Evolutionary conservation across 331 rosid genomes (phyloP).

Genomic region (Malus hybrid): DNA sequence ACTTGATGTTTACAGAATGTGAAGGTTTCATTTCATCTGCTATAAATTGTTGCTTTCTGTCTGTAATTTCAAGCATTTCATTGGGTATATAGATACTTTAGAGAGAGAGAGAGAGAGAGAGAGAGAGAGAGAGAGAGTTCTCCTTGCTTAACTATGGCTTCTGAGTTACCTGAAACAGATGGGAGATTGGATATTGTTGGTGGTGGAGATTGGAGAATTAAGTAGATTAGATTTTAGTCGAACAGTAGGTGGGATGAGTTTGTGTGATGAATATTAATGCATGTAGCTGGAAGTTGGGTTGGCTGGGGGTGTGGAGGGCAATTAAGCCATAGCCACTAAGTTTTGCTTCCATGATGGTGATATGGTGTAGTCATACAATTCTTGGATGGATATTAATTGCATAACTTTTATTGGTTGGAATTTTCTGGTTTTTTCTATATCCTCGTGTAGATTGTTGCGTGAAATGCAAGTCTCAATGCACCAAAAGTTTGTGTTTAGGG

Average conservation of each 20-base stretch:
- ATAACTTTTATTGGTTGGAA: constrained; percentile 1
- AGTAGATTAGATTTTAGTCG: constrained; percentile 34
- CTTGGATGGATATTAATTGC: constrained; percentile 18
- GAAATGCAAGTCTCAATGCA: not conserved
- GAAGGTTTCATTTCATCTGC: constrained; percentile 5
- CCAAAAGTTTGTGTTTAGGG: not conserved
- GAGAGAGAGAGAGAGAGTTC: constrained; percentile 10
- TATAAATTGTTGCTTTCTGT: not conserved
- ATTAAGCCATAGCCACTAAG: constrained; percentile 43
- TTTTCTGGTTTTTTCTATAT: not conserved
- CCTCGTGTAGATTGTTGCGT: too few species aligned
- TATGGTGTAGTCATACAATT: constrained; percentile 9
- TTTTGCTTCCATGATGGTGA: constrained; percentile 15
- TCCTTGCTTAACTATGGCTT: constrained; percentile 17
- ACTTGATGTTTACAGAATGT: constrained; percentile 13
- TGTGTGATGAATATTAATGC: constrained; percentile 61
- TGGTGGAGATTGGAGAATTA: constrained; percentile 17
- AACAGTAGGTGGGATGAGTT: constrained; percentile 35
- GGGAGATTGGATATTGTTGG: constrained; percentile 28
- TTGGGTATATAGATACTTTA: not conserved
- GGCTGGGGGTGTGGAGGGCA: constrained; percentile 6
- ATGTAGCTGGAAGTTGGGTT: constrained; percentile 61
- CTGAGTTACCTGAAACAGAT: constrained; percentile 9
- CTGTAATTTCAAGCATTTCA: not conserved
- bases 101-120: not conserved